Base-by-base conservation (phyloP, 495 filamentous ascomycete genomes). In the Hypoxylon lienhwacheense region DNA sequence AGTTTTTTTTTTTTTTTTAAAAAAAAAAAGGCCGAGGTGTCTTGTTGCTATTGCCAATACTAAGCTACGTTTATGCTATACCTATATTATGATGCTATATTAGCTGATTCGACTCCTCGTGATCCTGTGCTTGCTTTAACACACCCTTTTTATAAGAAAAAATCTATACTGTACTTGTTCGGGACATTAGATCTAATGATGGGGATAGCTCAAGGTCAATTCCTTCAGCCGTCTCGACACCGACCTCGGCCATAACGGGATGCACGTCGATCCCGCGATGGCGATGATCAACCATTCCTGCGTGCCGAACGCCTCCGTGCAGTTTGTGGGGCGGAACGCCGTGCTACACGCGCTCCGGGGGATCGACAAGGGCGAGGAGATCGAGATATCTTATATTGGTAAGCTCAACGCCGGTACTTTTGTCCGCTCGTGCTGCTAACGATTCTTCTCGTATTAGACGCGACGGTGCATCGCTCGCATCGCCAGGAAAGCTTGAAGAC, bases 241-340 rank as follows among this genome's bases (percentile, higher is more conserved):
- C 1, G 73, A 76, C 44, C 47, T 67, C 16, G 71, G 61, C 4
- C 57, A 68, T 57, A 60, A 57, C 14, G 76, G 75, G 2, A 63
- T 73, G 7, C 77, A 71, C 34, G 22, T 79, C 33, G 71, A 78
- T 41, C 63, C 75, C 3, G 64, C 50, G 4, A 59, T 81, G 17
- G 71, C 79, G 16, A 74, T 78, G 67, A 53, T 74, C 4, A 81
- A 82, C 47, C 79, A 82, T 53, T 80, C 77, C 1, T 82, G 79
- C 36, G 55, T 71, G 4, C 77, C 78, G 7, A 82, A 78, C 41
- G 77, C 78, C 0, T 70, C 69, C 26, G 68, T 82, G 19, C 61
- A 67, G 19, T 79, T 79, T 34, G 50, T 72, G 29, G 72, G 71
- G 17, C 61, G 76, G n/a, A 66, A 50, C 0, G 70, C 74, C 2